Conservation (phyloP, 2,329 filamentous ascomycete genomes). For the Arthrobotrys musiformis region DNA sequence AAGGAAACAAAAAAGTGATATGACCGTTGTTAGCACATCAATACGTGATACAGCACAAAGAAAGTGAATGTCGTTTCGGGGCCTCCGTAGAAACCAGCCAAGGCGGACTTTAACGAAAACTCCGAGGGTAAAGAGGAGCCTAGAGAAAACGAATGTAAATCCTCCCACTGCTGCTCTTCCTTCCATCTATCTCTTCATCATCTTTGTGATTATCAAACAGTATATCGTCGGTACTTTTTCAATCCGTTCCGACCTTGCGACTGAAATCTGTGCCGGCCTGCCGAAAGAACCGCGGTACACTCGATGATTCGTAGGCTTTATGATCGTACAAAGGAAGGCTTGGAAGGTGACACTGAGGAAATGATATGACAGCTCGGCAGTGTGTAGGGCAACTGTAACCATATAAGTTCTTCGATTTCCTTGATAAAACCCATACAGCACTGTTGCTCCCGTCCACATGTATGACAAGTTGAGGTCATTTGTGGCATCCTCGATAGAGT, state of each 20-base stretch:
- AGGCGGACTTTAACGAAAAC: slow-evolving; percentile 12
- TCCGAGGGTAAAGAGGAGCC: not conserved
- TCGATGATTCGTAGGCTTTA: not conserved
- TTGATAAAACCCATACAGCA: not conserved
- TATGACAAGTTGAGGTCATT: slow-evolving; percentile 34
- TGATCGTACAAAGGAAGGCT: slow-evolving; percentile 16
- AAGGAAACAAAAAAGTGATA: not conserved
- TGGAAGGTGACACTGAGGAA: slow-evolving; percentile 3
- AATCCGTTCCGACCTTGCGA: slow-evolving; percentile 6
- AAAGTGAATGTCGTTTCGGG: slow-evolving; percentile 9
- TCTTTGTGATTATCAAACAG: not conserved
- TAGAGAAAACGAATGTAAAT: not conserved
- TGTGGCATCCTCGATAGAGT: slow-evolving; percentile 25
- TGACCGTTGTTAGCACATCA: not conserved
- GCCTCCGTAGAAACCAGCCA: not conserved
- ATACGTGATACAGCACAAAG: slow-evolving; percentile 14
- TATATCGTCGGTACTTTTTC: not conserved
- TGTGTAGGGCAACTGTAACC: not conserved
- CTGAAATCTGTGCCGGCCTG: slow-evolving; percentile 1
- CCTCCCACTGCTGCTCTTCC: not conserved
- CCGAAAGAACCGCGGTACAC: not conserved
- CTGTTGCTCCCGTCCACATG: not conserved
- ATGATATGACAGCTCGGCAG: slow-evolving; percentile 9
- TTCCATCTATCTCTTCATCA: not conserved
- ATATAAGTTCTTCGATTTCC: not conserved